Evolutionary conservation across 116 monocot genomes (phyloP), one percentile per base, ranked within the genome.

Genomic region (Iris pallida): DNA sequence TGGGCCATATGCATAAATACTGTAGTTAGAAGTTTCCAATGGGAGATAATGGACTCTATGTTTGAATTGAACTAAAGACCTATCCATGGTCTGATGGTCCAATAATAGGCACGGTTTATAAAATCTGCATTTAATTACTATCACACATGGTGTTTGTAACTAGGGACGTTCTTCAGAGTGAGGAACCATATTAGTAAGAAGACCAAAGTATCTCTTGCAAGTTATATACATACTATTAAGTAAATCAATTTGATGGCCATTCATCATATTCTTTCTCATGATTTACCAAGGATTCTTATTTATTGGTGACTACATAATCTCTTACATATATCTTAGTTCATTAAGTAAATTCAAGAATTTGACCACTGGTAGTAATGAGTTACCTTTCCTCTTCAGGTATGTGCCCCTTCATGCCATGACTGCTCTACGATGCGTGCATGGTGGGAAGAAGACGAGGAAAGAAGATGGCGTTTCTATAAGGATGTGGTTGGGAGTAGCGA

Each of bases 381-480:
- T 78, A 14, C 4, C 65, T 48, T 19, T 49, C 41, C 7, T 48
- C 55, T 73, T 16, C 55, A 94, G 94, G 94, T 94, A 8, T 90
- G 94, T 71, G 94, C 94, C 16, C 90, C 94, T 45, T 94, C 94
- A 64, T 94, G 90, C 68, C 94, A 94, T 79, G 94, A 94, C 58
- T 94, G 90, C 66, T 90, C 94, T 11, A 78, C 94, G 13, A 69
- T 94, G 74, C 84, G 90, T 47, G 94, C 94, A 53, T 94, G 94
- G 94, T 94, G 94, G 94, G 94, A 94, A 55, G 94, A 94, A 78
- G 87, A 94, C 66, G 90, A 88, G 49, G 90, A 81, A 57, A 87
- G 90, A 71, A 87, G 90, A 68, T 46, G 42, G n/a, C 82, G 85
- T 17, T 94, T 76, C 71, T 94, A 75, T 30, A 75, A 79, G 61